Evolutionary conservation across 1,139 yeast genomes (phyloP), one percentile per base, ranked within the genome.

Genomic region (Sugiyamaella xylanicola): DNA sequence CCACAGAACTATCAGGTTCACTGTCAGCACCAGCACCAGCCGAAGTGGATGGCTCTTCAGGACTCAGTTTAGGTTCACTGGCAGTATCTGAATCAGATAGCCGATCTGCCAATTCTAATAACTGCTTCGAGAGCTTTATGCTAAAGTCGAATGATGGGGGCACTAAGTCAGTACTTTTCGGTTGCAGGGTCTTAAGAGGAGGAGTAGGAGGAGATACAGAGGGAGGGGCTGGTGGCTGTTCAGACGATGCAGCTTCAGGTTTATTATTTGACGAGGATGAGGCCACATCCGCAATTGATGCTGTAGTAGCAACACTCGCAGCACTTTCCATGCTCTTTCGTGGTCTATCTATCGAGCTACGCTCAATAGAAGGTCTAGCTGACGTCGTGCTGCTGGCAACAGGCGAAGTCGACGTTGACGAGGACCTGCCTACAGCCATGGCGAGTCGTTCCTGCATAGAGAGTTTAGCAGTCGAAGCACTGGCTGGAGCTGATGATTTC

Each of bases 361-460:
- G 39, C 15, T 48, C 52, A 17, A 21, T 32, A 4, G 53, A 50
- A 1, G 48, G 42, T 19, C 48, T n/a, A n/a, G 35, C 35, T 17
- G 52, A 48, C 16, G 39, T 35, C 7, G 21, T 4, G 9, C 3
- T 16, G 17, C 47, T 29, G 9, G 39, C 39, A 27, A 40, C 52
- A 4, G 53, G 53, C 9, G 48, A 17, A 35, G 48, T 22, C 13
- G 53, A 50, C n/a, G 36, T 11, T 8, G 53, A 42, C n/a, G 48
- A 29, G 7, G 53, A 25, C 43, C 53, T 32, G 13, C 53, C 48
- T 11, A 92, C 91, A 1, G 97, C 97, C 63, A 85, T 72, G 0
- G 95, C 95, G 56, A 90, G 75, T 60, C 97, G 75, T 65, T 90
- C 96, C 66, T 89, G 92, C 63, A 88, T 74, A 0, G 95, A 80